These are phyloP conservation scores for Pichia kudriavzevii DNA, from an alignment of 1,139 yeast genomes.

Conservation along the genomic window DNA sequence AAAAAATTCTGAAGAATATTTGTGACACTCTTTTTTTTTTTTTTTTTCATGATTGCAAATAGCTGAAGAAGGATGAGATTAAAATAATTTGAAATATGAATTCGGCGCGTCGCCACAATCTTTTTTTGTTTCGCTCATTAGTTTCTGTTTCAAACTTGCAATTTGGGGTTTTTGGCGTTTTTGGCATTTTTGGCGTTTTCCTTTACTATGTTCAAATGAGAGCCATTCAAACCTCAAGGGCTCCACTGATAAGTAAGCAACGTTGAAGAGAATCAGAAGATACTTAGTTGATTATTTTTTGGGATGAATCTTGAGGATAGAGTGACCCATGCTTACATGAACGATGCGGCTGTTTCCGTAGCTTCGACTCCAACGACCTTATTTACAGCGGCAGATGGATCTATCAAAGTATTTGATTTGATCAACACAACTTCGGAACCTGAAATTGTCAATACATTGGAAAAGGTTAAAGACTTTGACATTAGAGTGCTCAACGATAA, in stretches of 20 bases:
- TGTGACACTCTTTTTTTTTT: neutral
- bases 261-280: too few species aligned
- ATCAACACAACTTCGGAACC: conserved; percentile 47
- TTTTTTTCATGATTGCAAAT: too few species aligned
- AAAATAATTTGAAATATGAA: too few species aligned
- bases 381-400: conserved; percentile 46
- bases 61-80: too few species aligned
- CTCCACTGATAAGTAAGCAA: too few species aligned
- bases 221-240: too few species aligned
- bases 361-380: conserved; percentile 31
- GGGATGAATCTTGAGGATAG: conserved; percentile 10
- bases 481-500: conserved; percentile 11
- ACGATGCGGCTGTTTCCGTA: conserved; percentile 39
- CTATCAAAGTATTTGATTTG: conserved; percentile 43
- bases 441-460: conserved; percentile 42
- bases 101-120: neutral
- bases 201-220: too few species aligned
- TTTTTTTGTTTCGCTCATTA: too few species aligned
- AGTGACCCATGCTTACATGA: conserved; percentile 22
- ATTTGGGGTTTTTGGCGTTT: too few species aligned
- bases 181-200: too few species aligned
- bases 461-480: conserved; percentile 29
- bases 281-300: too few species aligned
- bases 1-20: conserved; percentile 2
- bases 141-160: too few species aligned